Evolutionary conservation across 129 eudicot genomes (phyloP).

Genomic region (Scalesia atractyloides): DNA sequence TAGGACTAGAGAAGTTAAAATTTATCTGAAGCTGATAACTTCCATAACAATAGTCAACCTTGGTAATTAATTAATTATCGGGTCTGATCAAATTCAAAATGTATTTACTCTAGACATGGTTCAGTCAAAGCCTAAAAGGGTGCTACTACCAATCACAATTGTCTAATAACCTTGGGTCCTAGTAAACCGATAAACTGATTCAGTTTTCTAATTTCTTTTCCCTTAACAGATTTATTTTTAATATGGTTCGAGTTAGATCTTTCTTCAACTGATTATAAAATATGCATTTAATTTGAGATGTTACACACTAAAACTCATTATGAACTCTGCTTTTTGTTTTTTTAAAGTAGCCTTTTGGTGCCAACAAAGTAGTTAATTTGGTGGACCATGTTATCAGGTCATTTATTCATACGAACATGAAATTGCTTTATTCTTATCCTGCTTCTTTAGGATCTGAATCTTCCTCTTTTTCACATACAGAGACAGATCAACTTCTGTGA

Average conservation of each 20-base stretch:
- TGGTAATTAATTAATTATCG: background rate
- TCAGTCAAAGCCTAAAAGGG: background rate
- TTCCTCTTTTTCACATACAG: background rate
- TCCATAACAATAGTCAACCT: background rate
- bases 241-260: background rate
- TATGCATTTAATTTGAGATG: background rate
- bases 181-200: background rate
- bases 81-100: background rate
- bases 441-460: background rate
- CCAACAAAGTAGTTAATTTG: conserved; percentile 3
- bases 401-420: no score
- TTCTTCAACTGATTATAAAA: background rate
- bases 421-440: background rate
- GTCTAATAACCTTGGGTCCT: conserved; percentile 20
- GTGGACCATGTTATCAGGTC: no score
- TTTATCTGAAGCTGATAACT: conserved; percentile 6
- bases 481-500: no score
- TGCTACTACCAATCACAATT: conserved; percentile 1
- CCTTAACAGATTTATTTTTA: background rate
- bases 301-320: conserved; percentile 1
- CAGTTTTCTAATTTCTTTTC: background rate
- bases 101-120: background rate
- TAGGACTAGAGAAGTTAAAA: conserved; percentile 4
- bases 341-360: background rate
- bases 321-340: background rate